Conservation (phyloP, 225 moss, liverwort and hornwort genomes). For the Bryum argenteum region DNA sequence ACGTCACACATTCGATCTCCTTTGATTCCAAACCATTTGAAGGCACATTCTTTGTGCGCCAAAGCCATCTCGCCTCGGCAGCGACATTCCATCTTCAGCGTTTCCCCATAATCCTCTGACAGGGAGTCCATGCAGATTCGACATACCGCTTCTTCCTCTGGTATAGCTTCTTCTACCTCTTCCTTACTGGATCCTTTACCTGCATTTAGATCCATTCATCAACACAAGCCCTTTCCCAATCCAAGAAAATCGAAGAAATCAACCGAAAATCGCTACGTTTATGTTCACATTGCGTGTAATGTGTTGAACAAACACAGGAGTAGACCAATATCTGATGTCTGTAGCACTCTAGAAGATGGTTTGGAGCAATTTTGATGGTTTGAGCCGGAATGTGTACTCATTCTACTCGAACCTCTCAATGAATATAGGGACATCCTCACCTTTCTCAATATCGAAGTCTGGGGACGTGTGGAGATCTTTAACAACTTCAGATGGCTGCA, state of each 20-base stretch:
- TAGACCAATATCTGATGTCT: background rate
- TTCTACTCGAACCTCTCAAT: background rate
- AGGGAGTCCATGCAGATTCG: slow-evolving; percentile 62
- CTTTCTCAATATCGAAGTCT: slow-evolving; percentile 51
- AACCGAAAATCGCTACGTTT: too few relatives aligned
- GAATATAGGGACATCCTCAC: slow-evolving; percentile 29
- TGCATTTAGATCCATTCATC: slow-evolving; percentile 21
- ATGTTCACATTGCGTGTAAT: background rate
- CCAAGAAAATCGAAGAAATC: background rate
- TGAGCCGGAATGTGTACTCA: background rate
- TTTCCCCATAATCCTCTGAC: slow-evolving; percentile 58
- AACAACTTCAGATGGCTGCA: slow-evolving; percentile 32
- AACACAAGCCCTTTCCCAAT: slow-evolving; percentile 3
- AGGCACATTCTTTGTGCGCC: slow-evolving; percentile 59
- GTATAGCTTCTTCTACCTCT: slow-evolving; percentile 54
- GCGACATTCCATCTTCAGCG: slow-evolving; percentile 62
- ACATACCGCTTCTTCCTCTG: slow-evolving; percentile 62
- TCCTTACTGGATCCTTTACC: slow-evolving; percentile 42
- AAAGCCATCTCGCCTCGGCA: slow-evolving; percentile 63
- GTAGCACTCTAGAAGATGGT: too few relatives aligned
- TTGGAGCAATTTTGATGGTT: background rate
- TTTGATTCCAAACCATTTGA: slow-evolving; percentile 69
- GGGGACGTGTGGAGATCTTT: slow-evolving; percentile 34
- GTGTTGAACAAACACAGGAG: background rate
- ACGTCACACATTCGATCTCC: slow-evolving; percentile 64